A percentile compares a stretch with the other conserved stretches of the same genome.
phyloP scores from a whole-genome alignment of 2,329 filamentous ascomycete species.

The Cladophialophora yegresii region DNA sequence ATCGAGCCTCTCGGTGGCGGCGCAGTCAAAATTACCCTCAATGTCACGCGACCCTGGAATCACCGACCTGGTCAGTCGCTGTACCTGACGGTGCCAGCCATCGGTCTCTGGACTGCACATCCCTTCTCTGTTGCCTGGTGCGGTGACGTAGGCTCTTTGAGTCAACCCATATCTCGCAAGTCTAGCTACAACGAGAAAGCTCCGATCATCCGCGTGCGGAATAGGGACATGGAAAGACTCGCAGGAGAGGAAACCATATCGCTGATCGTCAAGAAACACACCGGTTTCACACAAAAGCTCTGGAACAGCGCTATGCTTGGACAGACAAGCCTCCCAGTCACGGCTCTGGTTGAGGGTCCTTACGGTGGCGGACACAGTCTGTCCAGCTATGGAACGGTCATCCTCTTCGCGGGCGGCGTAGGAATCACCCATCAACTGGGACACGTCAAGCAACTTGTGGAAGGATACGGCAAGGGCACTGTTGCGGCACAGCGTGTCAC shows the following conservation, averaged over 20 bases:
- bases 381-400: slow-evolving; percentile 85
- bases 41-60: slow-evolving; percentile 65
- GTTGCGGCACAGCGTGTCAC: slow-evolving; percentile 79
- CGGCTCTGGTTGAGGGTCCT: slow-evolving; percentile 82
- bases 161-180: slow-evolving; percentile 18
- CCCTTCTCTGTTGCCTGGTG: slow-evolving; percentile 80
- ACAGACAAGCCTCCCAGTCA: slow-evolving; percentile 60
- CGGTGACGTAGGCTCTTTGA: slow-evolving; percentile 55
- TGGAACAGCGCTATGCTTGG: slow-evolving; percentile 66
- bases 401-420: slow-evolving; percentile 88
- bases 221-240: slow-evolving; percentile 54
- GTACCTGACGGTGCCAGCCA: slow-evolving; percentile 68
- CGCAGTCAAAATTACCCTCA: slow-evolving; percentile 68
- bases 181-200: slow-evolving; percentile 32
- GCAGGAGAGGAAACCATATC: slow-evolving; percentile 63
- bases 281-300: slow-evolving; percentile 81
- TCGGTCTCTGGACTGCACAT: slow-evolving; percentile 71
- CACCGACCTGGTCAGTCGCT: slow-evolving; percentile 72
- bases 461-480: slow-evolving; percentile 68
- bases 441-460: slow-evolving; percentile 75
- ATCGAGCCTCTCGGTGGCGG: slow-evolving; percentile 71
- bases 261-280: slow-evolving; percentile 83
- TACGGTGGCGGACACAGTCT: slow-evolving; percentile 83
- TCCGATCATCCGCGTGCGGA: slow-evolving; percentile 46
- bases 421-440: slow-evolving; percentile 95